Evolutionary conservation across 2,329 filamentous ascomycete species (phyloP), one percentile per base, ranked within the genome.

Genomic region (Coniochaeta prunicola): DNA sequence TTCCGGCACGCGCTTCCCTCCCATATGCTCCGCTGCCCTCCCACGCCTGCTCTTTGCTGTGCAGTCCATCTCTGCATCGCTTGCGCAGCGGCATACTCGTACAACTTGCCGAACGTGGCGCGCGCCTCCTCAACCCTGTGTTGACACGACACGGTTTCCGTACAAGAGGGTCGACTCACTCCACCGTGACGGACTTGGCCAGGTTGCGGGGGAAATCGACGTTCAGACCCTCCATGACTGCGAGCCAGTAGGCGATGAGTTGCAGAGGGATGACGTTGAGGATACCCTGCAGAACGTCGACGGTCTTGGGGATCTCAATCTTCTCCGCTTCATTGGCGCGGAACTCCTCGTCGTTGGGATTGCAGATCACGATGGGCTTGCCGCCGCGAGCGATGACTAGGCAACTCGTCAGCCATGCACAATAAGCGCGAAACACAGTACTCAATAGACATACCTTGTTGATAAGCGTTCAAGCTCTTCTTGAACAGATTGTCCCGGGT

Each of bases 381-480:
- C 94, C 94, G 70, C 88, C 86, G 74, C 94, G 93, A 67, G 94
- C 94, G 81, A 96, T 93, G 70, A 99, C 94, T 91, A 45, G 62
- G 60, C 17, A 50, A 17, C 8, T 54, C 13, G 53, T 55, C 24
- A 33, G 33, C n/a, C 10, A 55, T 24, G 45, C 24, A 17, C 24
- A 54, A 24, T 40, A 38, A 19, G 3, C n/a, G 19, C 17, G n/a
- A 4, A n/a, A n/a, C 36, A 38, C 36, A 17, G 6, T 33, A 33
- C 15, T 6, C 15, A 15, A n/a, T n/a, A 26, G 50, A 55, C 82
- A 73, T 80, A 90, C 88, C 87, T 82, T 99, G 94, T 79, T 99
- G 94, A 77, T 97, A 99, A 69, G 94, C 94, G 76, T 99, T 99
- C 70, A 99, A 83, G n/a, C 94, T 97, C 81, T 99, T 99, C 74